Conservation (phyloP, 2,329 filamentous ascomycete genomes). For the Zymoseptoria passerinii region DNA sequence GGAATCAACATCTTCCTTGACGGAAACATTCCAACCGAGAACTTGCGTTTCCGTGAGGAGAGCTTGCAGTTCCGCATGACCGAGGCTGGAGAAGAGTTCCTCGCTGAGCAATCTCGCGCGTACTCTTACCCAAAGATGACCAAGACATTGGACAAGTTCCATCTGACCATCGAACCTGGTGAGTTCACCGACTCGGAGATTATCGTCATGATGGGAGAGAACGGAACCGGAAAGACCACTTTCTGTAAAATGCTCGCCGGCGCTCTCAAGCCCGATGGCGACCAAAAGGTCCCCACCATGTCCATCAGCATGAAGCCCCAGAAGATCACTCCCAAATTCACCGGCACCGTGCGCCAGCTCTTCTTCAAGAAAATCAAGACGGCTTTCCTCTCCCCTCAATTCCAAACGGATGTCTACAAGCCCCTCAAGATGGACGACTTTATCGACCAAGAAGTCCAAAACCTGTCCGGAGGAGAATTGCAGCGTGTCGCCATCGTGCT, state of each 20-base stretch:
- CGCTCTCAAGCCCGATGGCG: constrained; percentile 80
- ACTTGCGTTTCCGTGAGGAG: constrained; percentile 95
- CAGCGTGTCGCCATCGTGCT: constrained; percentile 98
- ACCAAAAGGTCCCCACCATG: constrained; percentile 75
- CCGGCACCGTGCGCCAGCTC: constrained; percentile 90
- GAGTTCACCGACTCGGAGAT: constrained; percentile 97
- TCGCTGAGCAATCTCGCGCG: constrained; percentile 72
- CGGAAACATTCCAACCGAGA: constrained; percentile 95
- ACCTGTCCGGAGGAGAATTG: constrained; percentile 97
- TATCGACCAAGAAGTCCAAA: constrained; percentile 99
- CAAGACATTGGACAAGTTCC: constrained; percentile 86
- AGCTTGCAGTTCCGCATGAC: constrained; percentile 91
- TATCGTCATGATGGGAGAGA: constrained; percentile 99
- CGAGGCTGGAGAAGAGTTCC: constrained; percentile 81
- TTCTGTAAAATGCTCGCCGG: constrained; percentile 96
- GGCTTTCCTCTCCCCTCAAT: constrained; percentile 91
- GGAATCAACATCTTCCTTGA: constrained; percentile 99
- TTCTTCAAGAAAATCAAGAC: constrained; percentile 99
- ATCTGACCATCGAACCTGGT: constrained; percentile 70
- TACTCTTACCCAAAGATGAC: constrained; percentile 86
- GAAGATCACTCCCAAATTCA: constrained; percentile 97
- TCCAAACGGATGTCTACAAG: constrained; percentile 99
- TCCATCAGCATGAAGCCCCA: constrained; percentile 99
- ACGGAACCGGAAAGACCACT: constrained; percentile 97
- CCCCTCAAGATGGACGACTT: constrained; percentile 98